Percentiles rank a stretch among this genome's conserved stretches.
phyloP scores from a whole-genome alignment of 306 rosid species.

The Glycine latifolia region DNA sequence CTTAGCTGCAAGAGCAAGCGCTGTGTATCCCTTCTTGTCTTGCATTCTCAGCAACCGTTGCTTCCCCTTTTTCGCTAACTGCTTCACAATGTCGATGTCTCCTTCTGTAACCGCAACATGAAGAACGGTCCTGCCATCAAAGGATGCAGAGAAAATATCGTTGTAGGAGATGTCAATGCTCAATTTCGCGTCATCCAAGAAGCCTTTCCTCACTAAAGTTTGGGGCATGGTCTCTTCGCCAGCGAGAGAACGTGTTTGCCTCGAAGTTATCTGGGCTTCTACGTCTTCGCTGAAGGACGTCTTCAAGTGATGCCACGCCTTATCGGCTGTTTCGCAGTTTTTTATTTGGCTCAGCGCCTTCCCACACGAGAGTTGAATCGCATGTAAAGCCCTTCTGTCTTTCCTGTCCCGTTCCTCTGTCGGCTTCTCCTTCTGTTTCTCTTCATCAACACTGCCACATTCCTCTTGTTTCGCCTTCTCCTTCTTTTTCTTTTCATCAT shows the following conservation, averaged over 20 bases:
- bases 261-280: neutral
- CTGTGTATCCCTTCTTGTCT: neutral
- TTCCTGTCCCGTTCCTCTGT: neutral
- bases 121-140: neutral
- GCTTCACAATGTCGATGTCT: neutral
- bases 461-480: too few species aligned
- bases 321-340: neutral
- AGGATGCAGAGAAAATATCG: neutral
- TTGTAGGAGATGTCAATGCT: neutral
- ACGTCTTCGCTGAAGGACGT: neutral
- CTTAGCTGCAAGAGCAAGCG: neutral
- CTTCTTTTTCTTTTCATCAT: too few species aligned
- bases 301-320: neutral
- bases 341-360: neutral
- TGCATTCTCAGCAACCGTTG: neutral
- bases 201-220: neutral
- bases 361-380: conserved; percentile 9
- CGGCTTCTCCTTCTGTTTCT: too few species aligned
- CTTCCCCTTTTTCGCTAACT: neutral
- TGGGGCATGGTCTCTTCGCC: neutral
- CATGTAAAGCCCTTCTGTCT: conserved; percentile 4
- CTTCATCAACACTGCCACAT: too few species aligned
- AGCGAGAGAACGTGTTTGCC: neutral
- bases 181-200: neutral
- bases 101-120: neutral